These are phyloP conservation scores for Aspergillus carlsbadensis DNA, from an alignment of 495 filamentous ascomycete species.

Conservation along the genomic window DNA sequence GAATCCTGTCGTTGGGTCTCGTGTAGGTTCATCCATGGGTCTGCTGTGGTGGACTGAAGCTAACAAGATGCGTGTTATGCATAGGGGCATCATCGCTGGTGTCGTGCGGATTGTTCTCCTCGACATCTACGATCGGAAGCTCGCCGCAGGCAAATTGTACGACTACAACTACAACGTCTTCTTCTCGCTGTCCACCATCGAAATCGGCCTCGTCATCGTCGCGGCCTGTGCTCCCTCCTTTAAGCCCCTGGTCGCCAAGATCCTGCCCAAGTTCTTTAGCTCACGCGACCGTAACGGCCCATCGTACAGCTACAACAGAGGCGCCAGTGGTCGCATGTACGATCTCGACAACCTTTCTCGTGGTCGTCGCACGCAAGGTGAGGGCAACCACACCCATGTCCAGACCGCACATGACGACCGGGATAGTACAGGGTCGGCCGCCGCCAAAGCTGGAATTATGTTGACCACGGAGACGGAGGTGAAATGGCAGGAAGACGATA, in stretches of 20 bases:
- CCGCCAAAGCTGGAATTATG: conserved; percentile 2
- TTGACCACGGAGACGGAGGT: conserved; percentile 10
- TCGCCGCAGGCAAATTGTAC: not conserved
- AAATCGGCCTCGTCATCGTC: conserved; percentile 49
- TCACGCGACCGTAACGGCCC: conserved; percentile 9
- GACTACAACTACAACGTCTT: conserved; percentile 34
- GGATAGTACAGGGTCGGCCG: not conserved
- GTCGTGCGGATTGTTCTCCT: conserved; percentile 18
- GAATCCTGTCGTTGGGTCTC: conserved; percentile 35
- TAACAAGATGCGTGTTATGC: not conserved
- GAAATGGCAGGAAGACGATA: conserved; percentile 1
- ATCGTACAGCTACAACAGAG: conserved; percentile 10
- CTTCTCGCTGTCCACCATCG: conserved; percentile 48
- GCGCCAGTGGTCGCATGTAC: conserved; percentile 7
- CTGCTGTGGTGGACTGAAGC: not conserved
- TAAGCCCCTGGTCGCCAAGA: conserved; percentile 15
- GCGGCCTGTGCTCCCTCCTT: conserved; percentile 37
- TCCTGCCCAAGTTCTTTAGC: conserved; percentile 16
- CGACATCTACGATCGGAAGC: conserved; percentile 15
- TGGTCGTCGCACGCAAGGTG: not conserved
- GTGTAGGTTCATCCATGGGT: conserved; percentile 21
- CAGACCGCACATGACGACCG: not conserved
- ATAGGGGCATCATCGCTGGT: conserved; percentile 50
- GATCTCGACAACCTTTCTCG: conserved; percentile 5
- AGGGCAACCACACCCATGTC: not conserved